Base-by-base conservation (phyloP, 169 alveolate genomes). In the Hepatocystis sp. region DNA sequence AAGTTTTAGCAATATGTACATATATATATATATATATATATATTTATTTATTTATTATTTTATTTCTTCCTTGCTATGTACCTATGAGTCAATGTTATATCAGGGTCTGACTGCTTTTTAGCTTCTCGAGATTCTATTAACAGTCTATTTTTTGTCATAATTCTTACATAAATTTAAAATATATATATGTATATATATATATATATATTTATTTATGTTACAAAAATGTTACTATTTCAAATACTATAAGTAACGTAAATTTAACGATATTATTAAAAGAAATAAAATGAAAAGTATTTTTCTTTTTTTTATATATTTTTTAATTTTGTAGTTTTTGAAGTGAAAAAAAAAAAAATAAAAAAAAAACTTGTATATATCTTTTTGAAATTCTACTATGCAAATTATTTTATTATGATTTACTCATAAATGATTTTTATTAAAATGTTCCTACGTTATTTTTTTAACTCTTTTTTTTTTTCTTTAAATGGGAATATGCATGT, bases 101-200 rank as follows among this genome's bases (percentile, higher is more conserved):
- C 91, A 1, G 95, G 94, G 71, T 92, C 95, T 34, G 67, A 84
- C 53, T 71, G 81, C 51, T 64, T 90, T 66, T 67, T 67, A 39
- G 93, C 81, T 67, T 92, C 95, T 64, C 90, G 92, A 13, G 92
- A 58, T 68, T 92, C 95, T 85, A 90, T 92, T 36, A 90, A 85
- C 42, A 92, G 92, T 60, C 95, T 55, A 55, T 66, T 91, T 46
- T 78, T 78, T 25, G 89, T 63, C 89, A 78, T 78, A 23, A 21
- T 78, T 30, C 47, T 47, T 39, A 58, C 36, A 42, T 30, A 42
- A 17, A 61, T 61, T 61, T 51, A 51, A 51, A 21, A 51, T 21
- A 10, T 51, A 7, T 21, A 5, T 7, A 5, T 10, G 10, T 7
- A 19, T 28, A 10, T 28, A 10, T 51, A 28, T 28, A 51, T 40